Base-by-base conservation (phyloP, 805 yeast species). In the Pichia thaimueangensis region DNA sequence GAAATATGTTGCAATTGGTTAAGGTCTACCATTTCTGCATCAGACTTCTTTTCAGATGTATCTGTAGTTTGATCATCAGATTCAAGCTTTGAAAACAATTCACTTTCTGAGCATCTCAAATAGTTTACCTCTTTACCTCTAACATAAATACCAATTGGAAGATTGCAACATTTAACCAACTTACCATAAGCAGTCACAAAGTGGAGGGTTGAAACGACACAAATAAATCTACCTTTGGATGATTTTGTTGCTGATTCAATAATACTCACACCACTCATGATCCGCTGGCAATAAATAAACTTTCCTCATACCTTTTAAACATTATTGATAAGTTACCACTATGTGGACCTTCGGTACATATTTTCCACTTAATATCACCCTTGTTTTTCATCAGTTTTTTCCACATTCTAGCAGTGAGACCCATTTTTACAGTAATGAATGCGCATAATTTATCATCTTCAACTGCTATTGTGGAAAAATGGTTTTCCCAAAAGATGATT, bases 321-420 rank as follows among this genome's bases (percentile, higher is more conserved):
- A 80, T 73, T 4, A 74, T 56, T 3, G 70, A 48, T 30, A 67
- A 65, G 1, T 86, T 86, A 22, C 35, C 45, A 19, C 47, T 43
- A 54, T 84, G 84, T 2, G 89, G 88, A 1, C 91, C 89, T 55
- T 83, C 91, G 3, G 78, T 37, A 13, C 67, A 57, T 7, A 69
- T 55, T 16, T 64, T 43, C 43, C 50, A 24, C 43, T 52, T 7
- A 20, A 47, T 19, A 1, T 35, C 15, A 12, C 37, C 37, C 30
- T 39, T 42, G 7, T 35, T 32, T 6, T 33, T 37, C 22, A 50
- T 15, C 13, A 70, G 48, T 37, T 59, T 58, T 21, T 57, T 54
- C 45, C 60, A 56, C 23, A 76, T 51, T 25, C 63, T 63, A 41
- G 57, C 63, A 12, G 84, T 76, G 42, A 76, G 58, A 32, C 86